Base-by-base conservation (phyloP, 1,139 yeast genomes). In the Ashbya aceris region DNA sequence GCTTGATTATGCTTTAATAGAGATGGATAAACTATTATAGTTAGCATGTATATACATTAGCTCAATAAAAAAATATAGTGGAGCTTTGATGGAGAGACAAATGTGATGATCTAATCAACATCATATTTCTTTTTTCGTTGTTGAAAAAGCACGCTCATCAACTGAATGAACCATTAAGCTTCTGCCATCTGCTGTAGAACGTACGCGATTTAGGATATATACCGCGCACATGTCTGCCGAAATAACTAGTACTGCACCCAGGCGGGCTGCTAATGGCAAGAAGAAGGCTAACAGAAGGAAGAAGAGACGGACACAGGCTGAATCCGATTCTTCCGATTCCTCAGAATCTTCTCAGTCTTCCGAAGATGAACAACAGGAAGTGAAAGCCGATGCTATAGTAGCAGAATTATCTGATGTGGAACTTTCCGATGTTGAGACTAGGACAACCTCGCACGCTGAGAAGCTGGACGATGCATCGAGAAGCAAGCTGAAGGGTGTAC, bases 1-100 rank as follows among this genome's bases (percentile, higher is more conserved):
- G 39, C 64, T 91, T 49, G 97, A 91, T 58, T 91, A 84, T 56
- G 83, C 91, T 4, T 73, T 91, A 46, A 79, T 77, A 47, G 86
- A 84, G 54, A 82, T 83, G 87, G 76, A 76, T 54, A 75, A 71
- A 42, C 42, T 60, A 41, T 49, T 59, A 32, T 58, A 49, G 41
- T 12, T 14, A 27, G 12, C 17, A 32, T 10, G 26, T 39, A 33
- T 32, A 33, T 14, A 33, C 14, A 33, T n/a, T 7, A 12, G 11
- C 13, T 10, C 11, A 6, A 11, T 27, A 35, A 17, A 17, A 35
- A 17, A 17, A 11, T 34, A 20, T 36, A 27, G n/a, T 4, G 4
- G n/a, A 20, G n/a, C 30, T n/a, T 13, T 7, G 4, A 34, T 34
- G 12, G 10, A n/a, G 5, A 14, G 27, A 34, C 26, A n/a, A 11